phyloP scores from a whole-genome alignment of 176 grass and related monocot species.

The Alopecurus myosuroides region DNA sequence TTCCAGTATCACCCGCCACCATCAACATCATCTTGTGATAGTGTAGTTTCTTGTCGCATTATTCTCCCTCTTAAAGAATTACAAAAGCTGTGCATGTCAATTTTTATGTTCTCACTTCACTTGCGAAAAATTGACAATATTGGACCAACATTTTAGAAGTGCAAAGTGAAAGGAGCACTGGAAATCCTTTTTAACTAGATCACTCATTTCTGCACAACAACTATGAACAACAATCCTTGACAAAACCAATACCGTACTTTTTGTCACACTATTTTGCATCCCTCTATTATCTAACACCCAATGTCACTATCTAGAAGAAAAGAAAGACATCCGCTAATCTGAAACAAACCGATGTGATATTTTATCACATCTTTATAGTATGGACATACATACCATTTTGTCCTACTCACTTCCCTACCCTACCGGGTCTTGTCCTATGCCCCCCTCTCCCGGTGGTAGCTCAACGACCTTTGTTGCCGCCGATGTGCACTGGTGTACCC shows the following conservation, averaged over 20 bases:
- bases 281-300: constrained; percentile 14
- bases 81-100: background rate
- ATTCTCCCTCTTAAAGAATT: background rate
- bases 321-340: constrained; percentile 5
- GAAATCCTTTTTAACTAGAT: background rate
- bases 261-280: constrained; percentile 27
- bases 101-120: background rate
- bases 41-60: constrained; percentile 3
- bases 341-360: constrained; percentile 28
- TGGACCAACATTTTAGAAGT: background rate
- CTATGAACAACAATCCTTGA: constrained; percentile 30
- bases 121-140: background rate
- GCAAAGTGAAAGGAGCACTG: background rate
- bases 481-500: constrained; percentile 17
- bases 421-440: constrained; percentile 16
- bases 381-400: background rate
- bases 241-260: constrained; percentile 28
- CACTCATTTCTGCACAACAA: constrained; percentile 14
- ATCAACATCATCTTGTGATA: background rate
- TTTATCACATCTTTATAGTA: constrained; percentile 43
- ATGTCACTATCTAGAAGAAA: constrained; percentile 34
- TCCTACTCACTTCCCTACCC: background rate
- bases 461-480: constrained; percentile 34
- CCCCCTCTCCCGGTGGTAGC: constrained; percentile 36
- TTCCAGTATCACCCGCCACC: background rate